phyloP scores from a whole-genome alignment of 768 basidiomycete genomes.

The Goffeauzyma gilvescens region DNA sequence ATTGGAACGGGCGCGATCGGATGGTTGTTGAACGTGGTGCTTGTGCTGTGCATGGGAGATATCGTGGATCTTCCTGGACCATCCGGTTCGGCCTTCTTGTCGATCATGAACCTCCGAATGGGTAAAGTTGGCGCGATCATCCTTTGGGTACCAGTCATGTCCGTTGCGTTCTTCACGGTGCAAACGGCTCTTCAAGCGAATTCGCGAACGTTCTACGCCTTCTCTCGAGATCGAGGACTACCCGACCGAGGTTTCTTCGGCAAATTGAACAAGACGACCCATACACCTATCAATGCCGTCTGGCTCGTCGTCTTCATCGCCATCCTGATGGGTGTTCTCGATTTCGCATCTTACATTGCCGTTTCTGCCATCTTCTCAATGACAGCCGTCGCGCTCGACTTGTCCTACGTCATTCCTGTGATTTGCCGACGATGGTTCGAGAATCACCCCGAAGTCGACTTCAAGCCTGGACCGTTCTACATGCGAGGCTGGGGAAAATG shows the following conservation, averaged over 20 bases:
- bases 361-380: conserved; percentile 66
- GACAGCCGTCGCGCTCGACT: conserved; percentile 35
- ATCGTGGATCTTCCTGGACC: conserved; percentile 43
- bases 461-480: conserved; percentile 72
- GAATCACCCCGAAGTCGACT: conserved; percentile 61
- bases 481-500: conserved; percentile 39
- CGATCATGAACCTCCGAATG: conserved; percentile 59
- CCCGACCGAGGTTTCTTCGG: conserved; percentile 66
- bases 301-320: conserved; percentile 51
- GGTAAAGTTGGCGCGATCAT: conserved; percentile 57
- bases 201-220: conserved; percentile 64
- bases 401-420: conserved; percentile 69
- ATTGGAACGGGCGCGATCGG: conserved; percentile 40
- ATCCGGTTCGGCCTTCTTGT: conserved; percentile 54
- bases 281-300: conserved; percentile 59
- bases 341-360: conserved; percentile 56
- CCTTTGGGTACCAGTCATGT: conserved; percentile 43
- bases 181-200: conserved; percentile 60
- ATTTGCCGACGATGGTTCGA: conserved; percentile 46
- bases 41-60: conserved; percentile 60
- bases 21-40: conserved; percentile 70
- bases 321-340: conserved; percentile 44
- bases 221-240: conserved; percentile 37
- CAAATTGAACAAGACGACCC: conserved; percentile 43
- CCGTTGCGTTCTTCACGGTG: conserved; percentile 71